phyloP scores from a whole-genome alignment of 75 land plant genomes.

The Selaginella moellendorffii region DNA sequence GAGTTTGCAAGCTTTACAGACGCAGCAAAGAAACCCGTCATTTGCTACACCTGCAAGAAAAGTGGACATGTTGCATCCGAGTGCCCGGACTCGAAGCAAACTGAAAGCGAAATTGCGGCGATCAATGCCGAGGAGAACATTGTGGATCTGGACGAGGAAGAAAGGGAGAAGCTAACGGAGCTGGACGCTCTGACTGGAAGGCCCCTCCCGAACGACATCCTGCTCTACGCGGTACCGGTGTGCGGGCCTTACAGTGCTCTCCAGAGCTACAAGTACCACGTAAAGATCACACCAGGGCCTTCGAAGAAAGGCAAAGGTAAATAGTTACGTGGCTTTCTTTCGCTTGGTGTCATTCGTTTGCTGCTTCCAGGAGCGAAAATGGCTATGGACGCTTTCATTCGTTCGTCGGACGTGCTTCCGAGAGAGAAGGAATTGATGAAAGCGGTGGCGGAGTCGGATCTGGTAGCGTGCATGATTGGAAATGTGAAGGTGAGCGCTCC shows the following conservation, averaged over 20 bases:
- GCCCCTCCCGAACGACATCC: slow-evolving; percentile 63
- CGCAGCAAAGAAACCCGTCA: slow-evolving; percentile 1
- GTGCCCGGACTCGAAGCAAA: slow-evolving; percentile 39
- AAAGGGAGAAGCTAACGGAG: slow-evolving; percentile 67
- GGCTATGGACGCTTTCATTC: slow-evolving; percentile 79
- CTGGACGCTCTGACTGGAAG: slow-evolving; percentile 81
- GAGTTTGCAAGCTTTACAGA: too few relatives aligned
- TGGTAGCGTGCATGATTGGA: slow-evolving; percentile 86
- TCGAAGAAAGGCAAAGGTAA: slow-evolving; percentile 95
- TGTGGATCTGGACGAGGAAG: slow-evolving; percentile 72
- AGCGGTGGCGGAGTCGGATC: slow-evolving; percentile 84
- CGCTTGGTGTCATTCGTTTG: background rate
- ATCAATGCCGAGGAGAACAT: slow-evolving; percentile 67
- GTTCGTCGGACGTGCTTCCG: slow-evolving; percentile 49
- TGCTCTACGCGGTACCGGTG: slow-evolving; percentile 91
- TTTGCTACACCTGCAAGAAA: slow-evolving; percentile 92
- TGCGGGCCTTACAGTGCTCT: slow-evolving; percentile 88
- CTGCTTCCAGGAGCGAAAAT: slow-evolving; percentile 63
- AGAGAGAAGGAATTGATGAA: slow-evolving; percentile 97
- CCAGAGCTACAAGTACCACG: slow-evolving; percentile 82
- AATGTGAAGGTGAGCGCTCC: slow-evolving; percentile 79
- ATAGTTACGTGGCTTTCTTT: background rate
- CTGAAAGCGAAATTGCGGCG: slow-evolving; percentile 19
- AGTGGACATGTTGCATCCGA: slow-evolving; percentile 74
- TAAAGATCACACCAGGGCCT: slow-evolving; percentile 85